These are phyloP conservation scores for Remersonia thermophila DNA, from an alignment of 2,329 filamentous ascomycete species.

Conservation along the genomic window DNA sequence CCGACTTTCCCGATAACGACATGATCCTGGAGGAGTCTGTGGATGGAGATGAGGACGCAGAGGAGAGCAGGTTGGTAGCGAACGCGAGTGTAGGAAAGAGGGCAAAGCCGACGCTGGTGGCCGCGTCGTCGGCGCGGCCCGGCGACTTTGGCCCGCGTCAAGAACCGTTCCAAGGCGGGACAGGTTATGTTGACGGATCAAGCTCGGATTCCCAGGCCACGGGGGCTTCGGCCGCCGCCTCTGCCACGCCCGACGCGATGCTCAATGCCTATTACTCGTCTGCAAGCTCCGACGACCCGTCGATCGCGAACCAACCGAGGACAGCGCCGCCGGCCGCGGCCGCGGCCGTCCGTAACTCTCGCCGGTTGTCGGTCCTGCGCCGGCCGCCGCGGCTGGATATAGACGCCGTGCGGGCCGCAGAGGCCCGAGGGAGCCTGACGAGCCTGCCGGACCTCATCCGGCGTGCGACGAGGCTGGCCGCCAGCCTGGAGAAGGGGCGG, in stretches of 20 bases:
- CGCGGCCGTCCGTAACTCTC: conserved; percentile 14
- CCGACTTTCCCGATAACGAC: conserved; percentile 37
- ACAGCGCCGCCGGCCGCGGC: conserved; percentile 24
- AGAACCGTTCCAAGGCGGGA: conserved; percentile 30
- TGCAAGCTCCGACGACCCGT: too few relatives aligned
- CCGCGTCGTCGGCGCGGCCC: conserved; percentile 28
- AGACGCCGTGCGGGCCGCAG: conserved; percentile 66
- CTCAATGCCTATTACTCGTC: conserved; percentile 17
- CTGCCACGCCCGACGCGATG: too few relatives aligned
- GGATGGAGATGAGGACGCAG: conserved; percentile 35
- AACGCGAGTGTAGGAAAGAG: conserved; percentile 50
- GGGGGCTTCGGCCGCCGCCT: too few relatives aligned
- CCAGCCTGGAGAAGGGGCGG: conserved; percentile 74
- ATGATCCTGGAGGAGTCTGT: conserved; percentile 34
- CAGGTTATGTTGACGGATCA: conserved; percentile 34
- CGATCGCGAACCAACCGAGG: conserved; percentile 19
- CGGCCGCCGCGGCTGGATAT: conserved; percentile 69
- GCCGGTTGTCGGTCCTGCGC: conserved; percentile 41
- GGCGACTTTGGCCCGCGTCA: conserved; percentile 23
- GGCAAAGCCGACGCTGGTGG: conserved; percentile 45
- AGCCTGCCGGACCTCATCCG: conserved; percentile 85
- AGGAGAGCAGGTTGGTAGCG: conserved; percentile 46
- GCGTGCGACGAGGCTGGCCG: conserved; percentile 73
- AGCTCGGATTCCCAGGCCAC: too few relatives aligned
- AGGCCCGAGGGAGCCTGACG: conserved; percentile 78